Evolutionary conservation across 2,329 filamentous ascomycete species (phyloP), one percentile per base, ranked within the genome.

Genomic region (Phaeosphaeriaceae sp.): DNA sequence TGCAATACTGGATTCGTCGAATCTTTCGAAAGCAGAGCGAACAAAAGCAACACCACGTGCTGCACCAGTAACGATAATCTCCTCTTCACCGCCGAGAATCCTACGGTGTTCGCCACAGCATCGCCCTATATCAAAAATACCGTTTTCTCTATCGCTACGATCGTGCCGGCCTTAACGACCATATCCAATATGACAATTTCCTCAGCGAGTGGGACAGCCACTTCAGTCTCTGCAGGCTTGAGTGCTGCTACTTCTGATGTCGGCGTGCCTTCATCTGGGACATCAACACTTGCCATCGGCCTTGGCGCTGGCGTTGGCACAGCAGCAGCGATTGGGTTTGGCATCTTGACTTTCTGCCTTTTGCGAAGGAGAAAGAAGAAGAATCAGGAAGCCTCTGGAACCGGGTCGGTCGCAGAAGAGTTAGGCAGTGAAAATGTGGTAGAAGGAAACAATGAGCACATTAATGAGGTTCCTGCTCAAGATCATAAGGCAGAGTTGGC

Each of bases 271-370:
- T 44, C 51, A 2, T 44, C 42, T 9, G 23, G 40, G 19, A 35
- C 51, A 21, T 22, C 51, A 11, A 53, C 40, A 2, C 51, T 53
- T 21, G 51, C 51, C 8, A 53, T 53, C 15, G 51, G 51, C 1
- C 51, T 53, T 10, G 51, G 51, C 1, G 51, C 51, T 30, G 51
- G 51, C n/a, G 15, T 53, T 19, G 51, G 51, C 1, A 46, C 51
- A 5, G 22, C 28, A 13, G 51, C 51, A 17, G 42, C 51, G 28
- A 53, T 53, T 22, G 40, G 23, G 15, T 26, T 53, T 11, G 42
- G 51, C 15, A 46, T 53, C 21, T 19, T 17, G 1, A 30, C 51
- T 13, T 53, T 46, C 40, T 53, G 40, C 24, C 15, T 53, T 6
- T 53, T 42, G 51, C 23, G 40, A 30, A 44, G 51, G 32, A 30